phyloP scores from a whole-genome alignment of 495 filamentous ascomycete species.

The Talaromyces trachyspermus region DNA sequence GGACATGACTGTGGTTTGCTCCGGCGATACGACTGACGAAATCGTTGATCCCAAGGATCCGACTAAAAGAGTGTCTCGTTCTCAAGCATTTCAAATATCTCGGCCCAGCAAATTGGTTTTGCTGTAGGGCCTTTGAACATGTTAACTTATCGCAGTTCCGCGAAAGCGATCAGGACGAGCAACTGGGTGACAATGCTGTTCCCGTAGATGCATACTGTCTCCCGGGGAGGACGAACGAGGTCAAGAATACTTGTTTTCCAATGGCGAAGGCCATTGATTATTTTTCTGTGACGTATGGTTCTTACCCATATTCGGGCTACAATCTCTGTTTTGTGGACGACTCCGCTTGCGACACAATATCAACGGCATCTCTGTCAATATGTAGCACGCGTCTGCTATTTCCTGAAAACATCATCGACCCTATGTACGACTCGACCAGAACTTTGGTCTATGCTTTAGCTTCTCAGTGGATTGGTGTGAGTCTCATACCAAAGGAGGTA shows the following conservation, averaged over 20 bases:
- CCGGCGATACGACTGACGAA: constrained; percentile 80
- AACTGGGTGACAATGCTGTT: constrained; percentile 73
- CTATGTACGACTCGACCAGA: constrained; percentile 68
- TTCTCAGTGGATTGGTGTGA: constrained; percentile 89
- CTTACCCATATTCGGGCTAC: constrained; percentile 81
- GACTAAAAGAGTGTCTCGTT: constrained; percentile 81
- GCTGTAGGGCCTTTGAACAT: constrained; percentile 91
- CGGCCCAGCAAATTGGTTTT: constrained; percentile 84
- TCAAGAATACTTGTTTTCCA: constrained; percentile 75
- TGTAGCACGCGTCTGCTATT: constrained; percentile 84
- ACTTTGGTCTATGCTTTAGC: constrained; percentile 74
- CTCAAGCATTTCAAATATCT: constrained; percentile 56
- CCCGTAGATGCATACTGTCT: constrained; percentile 86
- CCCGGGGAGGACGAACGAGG: constrained; percentile 68
- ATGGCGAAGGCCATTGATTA: constrained; percentile 74
- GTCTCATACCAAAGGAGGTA: constrained; percentile 71
- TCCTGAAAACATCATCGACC: constrained; percentile 72
- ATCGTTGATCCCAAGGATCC: constrained; percentile 64
- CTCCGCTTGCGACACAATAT: constrained; percentile 58
- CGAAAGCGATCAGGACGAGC: constrained; percentile 83
- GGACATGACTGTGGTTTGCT: constrained; percentile 84
- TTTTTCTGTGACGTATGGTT: constrained; percentile 75
- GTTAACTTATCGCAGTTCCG: constrained; percentile 85
- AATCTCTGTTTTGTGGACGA: constrained; percentile 94
- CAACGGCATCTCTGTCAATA: constrained; percentile 75